Evolutionary conservation across 2,329 filamentous ascomycete species (phyloP).

Genomic region (Chaetothyriales sp.): DNA sequence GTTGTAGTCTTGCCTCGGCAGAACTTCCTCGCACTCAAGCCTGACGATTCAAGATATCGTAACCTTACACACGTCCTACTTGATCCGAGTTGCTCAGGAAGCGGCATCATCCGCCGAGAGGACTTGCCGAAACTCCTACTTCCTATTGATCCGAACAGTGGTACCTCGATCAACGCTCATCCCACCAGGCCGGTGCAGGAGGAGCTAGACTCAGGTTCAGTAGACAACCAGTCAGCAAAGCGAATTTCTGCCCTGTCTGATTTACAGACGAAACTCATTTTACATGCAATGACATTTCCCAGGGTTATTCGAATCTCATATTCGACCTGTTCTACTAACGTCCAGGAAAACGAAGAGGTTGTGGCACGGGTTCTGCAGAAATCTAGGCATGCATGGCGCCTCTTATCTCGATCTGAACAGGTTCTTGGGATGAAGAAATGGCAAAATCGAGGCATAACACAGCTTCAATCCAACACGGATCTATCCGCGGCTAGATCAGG

Average conservation of each 20-base stretch:
- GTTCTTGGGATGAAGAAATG: conserved; percentile 61
- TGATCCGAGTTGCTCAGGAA: conserved; percentile 90
- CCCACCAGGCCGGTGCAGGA: conserved; percentile 25
- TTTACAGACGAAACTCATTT: conserved; percentile 68
- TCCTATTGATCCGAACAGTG: conserved; percentile 30
- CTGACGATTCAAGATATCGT: conserved; percentile 43
- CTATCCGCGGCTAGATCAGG: not conserved
- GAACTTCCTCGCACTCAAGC: conserved; percentile 69
- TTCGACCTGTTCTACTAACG: conserved; percentile 82
- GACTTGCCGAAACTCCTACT: conserved; percentile 56
- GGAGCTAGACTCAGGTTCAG: conserved; percentile 6
- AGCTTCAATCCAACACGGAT: conserved; percentile 21
- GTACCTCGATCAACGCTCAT: conserved; percentile 9
- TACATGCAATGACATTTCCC: conserved; percentile 73
- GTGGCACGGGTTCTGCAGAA: conserved; percentile 57
- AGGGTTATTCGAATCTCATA: conserved; percentile 65
- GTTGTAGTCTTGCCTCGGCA: conserved; percentile 57
- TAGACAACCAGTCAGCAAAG: conserved; percentile 30
- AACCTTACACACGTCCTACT: conserved; percentile 70
- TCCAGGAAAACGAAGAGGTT: conserved; percentile 76
- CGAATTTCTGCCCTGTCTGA: conserved; percentile 59
- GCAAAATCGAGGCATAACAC: conserved; percentile 48
- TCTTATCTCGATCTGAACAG: conserved; percentile 59
- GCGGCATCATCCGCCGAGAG: conserved; percentile 81
- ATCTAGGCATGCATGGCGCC: conserved; percentile 60